A percentile compares a stretch with the other conserved stretches of the same genome.
These are phyloP conservation scores for Populus hybrid DNA, from an alignment of 441 rosid species.

Conservation along the genomic window DNA sequence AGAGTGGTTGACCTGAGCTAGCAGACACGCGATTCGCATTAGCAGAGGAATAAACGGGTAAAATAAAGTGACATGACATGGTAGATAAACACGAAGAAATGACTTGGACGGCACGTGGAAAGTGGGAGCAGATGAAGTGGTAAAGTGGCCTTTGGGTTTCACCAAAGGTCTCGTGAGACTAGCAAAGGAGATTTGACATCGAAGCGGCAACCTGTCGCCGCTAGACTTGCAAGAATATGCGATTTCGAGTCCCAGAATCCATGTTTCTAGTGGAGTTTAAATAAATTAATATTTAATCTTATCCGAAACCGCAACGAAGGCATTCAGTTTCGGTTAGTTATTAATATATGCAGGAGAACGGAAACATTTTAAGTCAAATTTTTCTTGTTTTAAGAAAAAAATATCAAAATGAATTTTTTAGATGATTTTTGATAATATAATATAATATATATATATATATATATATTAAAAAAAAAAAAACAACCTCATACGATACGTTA, in stretches of 20 bases:
- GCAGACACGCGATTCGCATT: slow-evolving; percentile 19
- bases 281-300: not conserved
- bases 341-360: not conserved
- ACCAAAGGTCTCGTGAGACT: slow-evolving; percentile 16
- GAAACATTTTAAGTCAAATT: not conserved
- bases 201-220: slow-evolving; percentile 38
- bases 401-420: too few relatives aligned
- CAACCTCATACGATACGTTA: too few relatives aligned
- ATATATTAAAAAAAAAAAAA: too few relatives aligned
- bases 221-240: not conserved
- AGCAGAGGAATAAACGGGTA: slow-evolving; percentile 14
- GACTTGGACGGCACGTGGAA: slow-evolving; percentile 14
- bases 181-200: slow-evolving; percentile 7
- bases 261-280: not conserved
- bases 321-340: not conserved
- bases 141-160: slow-evolving; percentile 18
- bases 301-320: not conserved
- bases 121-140: not conserved
- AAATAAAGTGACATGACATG: not conserved
- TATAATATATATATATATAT: too few relatives aligned
- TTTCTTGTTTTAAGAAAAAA: not conserved
- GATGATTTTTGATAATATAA: too few relatives aligned
- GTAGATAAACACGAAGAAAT: slow-evolving; percentile 12
- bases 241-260: not conserved
- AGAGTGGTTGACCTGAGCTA: slow-evolving; percentile 12